Percentiles rank a stretch among this genome's conserved stretches.
Conservation (phyloP, 163 green algal genomes). For the Volvox carteri region DNA sequence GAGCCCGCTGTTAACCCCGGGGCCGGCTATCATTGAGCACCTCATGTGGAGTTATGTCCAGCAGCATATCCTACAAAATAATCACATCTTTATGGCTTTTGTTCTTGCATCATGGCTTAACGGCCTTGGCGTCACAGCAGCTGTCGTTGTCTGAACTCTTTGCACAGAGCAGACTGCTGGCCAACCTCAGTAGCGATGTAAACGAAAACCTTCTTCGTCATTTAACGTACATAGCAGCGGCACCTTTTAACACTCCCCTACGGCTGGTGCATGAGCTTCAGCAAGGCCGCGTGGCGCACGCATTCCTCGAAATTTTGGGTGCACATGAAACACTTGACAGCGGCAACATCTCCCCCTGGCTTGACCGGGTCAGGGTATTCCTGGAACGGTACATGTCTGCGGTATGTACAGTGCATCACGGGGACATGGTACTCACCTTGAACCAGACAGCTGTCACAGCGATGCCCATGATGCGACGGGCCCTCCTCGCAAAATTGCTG, state of each 20-base stretch:
- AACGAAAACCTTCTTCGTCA: background rate
- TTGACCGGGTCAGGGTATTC: background rate
- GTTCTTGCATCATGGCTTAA: background rate
- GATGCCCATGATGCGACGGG: slow-evolving; percentile 18
- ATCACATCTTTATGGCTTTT: background rate
- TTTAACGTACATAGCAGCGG: background rate
- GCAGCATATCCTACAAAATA: background rate
- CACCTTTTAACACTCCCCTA: background rate
- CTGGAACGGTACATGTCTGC: background rate
- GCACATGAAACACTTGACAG: background rate
- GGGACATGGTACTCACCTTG: background rate
- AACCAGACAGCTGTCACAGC: slow-evolving; percentile 16
- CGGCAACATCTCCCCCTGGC: background rate
- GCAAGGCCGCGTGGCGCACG: background rate
- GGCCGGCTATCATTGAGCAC: too few species aligned
- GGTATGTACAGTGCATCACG: background rate
- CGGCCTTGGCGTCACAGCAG: background rate
- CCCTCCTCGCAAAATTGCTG: slow-evolving; percentile 1
- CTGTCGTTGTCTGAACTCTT: background rate
- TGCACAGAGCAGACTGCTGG: background rate
- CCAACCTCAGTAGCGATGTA: background rate
- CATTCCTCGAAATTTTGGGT: background rate
- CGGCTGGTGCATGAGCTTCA: slow-evolving; percentile 34
- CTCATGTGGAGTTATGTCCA: slow-evolving; percentile 5
- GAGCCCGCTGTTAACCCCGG: too few species aligned